Percentiles rank a stretch among this genome's conserved stretches.
These are phyloP conservation scores for Geum urbanum DNA, from an alignment of 306 rosid genomes.

Conservation along the genomic window DNA sequence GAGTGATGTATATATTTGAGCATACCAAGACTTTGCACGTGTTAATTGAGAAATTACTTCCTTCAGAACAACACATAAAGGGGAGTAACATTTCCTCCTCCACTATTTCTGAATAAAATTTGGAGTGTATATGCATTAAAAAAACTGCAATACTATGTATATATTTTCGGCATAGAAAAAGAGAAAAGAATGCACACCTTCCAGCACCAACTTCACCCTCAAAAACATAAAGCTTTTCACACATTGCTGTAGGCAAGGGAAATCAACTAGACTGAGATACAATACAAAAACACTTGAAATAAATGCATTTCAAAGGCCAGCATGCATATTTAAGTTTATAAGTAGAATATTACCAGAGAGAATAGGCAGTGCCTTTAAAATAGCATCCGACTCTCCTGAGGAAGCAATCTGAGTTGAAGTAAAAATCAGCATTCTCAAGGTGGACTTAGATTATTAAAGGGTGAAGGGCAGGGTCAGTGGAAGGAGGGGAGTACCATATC, in stretches of 20 bases:
- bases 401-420: slow-evolving; percentile 49
- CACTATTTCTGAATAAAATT: slow-evolving; percentile 2
- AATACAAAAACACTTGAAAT: slow-evolving; percentile 16
- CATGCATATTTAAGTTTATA: slow-evolving; percentile 11
- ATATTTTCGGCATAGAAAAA: too few species aligned
- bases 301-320: slow-evolving; percentile 13
- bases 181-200: slow-evolving; percentile 58
- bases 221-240: slow-evolving; percentile 70
- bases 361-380: slow-evolving; percentile 62
- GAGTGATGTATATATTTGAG: not conserved
- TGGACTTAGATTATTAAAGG: slow-evolving; percentile 9
- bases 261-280: slow-evolving; percentile 15
- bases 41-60: not conserved
- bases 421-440: slow-evolving; percentile 26
- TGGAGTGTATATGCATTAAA: not conserved
- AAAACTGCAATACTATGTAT: too few species aligned
- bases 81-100: not conserved
- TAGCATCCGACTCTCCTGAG: slow-evolving; percentile 71
- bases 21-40: not conserved
- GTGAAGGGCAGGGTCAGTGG: not conserved
- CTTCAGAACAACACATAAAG: not conserved
- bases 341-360: slow-evolving; percentile 54
- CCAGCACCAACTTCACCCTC: slow-evolving; percentile 87
- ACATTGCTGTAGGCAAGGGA: slow-evolving; percentile 70
- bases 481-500: slow-evolving; percentile 1